A percentile compares a stretch with the other conserved stretches of the same genome.
Evolutionary conservation across 768 basidiomycete genomes (phyloP).

Genomic region (Gautieria morchelliformis): DNA sequence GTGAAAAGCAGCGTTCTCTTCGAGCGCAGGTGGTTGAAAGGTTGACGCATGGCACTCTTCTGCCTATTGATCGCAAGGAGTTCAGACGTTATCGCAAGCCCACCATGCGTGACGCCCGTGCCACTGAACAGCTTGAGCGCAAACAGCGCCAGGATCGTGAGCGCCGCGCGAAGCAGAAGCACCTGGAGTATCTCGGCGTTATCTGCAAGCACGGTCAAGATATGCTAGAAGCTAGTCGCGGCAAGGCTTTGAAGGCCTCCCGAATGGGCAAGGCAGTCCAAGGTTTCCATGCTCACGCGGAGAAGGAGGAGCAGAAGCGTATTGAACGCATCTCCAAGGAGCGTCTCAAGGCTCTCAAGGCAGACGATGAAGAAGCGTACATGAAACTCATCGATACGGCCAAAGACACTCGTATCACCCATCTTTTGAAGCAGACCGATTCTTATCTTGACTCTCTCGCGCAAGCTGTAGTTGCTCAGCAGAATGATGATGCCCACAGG

Average conservation of each 20-base stretch:
- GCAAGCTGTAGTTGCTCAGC: conserved; percentile 87
- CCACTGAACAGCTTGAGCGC: conserved; percentile 82
- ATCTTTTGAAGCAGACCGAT: conserved; percentile 90
- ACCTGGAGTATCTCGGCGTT: conserved; percentile 83
- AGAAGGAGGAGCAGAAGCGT: conserved; percentile 97
- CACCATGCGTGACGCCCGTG: conserved; percentile 78
- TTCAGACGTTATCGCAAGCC: conserved; percentile 85
- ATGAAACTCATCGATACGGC: conserved; percentile 98
- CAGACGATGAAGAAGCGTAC: conserved; percentile 99
- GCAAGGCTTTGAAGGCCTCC: conserved; percentile 42
- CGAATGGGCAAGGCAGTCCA: conserved; percentile 70
- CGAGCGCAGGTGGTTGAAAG: conserved; percentile 81
- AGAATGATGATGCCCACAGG: conserved; percentile 48
- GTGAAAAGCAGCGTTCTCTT: conserved; percentile 86
- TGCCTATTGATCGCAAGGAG: conserved; percentile 85
- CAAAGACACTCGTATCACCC: conserved; percentile 98
- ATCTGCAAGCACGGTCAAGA: conserved; percentile 81
- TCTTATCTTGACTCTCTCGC: conserved; percentile 90
- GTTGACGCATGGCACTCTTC: conserved; percentile 76
- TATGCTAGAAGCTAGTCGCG: conserved; percentile 51
- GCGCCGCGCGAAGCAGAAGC: conserved; percentile 90
- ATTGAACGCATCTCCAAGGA: conserved; percentile 95
- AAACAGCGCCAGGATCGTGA: conserved; percentile 90
- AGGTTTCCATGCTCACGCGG: conserved; percentile 79
- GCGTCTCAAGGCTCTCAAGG: conserved; percentile 93